phyloP scores from a whole-genome alignment of 148 eudicot species.

The Suaeda aralocaspica region DNA sequence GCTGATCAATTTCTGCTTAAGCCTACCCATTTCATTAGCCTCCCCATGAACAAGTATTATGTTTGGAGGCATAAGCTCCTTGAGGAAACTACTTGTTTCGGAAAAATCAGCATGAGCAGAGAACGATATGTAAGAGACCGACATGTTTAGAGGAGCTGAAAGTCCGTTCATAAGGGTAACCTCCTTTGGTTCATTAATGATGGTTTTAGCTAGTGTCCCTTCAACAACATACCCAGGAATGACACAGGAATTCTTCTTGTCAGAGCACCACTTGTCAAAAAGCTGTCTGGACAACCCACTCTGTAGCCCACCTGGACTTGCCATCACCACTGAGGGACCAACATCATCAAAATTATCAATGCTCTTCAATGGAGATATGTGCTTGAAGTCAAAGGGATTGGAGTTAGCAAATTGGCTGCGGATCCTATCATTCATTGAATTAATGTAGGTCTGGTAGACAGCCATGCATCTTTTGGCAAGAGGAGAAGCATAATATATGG shows the following conservation, averaged over 20 bases:
- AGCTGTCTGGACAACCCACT: slow-evolving; percentile 92
- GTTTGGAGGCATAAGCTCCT: slow-evolving; percentile 93
- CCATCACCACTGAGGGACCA: slow-evolving; percentile 94
- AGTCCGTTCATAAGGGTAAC: slow-evolving; percentile 84
- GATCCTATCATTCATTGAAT: slow-evolving; percentile 89
- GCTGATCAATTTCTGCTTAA: slow-evolving; percentile 69
- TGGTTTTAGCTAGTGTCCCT: slow-evolving; percentile 86
- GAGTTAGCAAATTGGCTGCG: slow-evolving; percentile 79
- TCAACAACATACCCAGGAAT: slow-evolving; percentile 92
- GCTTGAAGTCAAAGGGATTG: slow-evolving; percentile 88
- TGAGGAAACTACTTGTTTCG: slow-evolving; percentile 75
- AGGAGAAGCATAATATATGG: slow-evolving; percentile 94
- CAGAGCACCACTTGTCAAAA: slow-evolving; percentile 87
- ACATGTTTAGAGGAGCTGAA: slow-evolving; percentile 78
- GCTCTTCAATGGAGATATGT: slow-evolving; percentile 71
- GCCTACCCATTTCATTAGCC: slow-evolving; percentile 92
- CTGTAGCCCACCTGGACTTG: slow-evolving; percentile 84
- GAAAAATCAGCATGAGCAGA: slow-evolving; percentile 94
- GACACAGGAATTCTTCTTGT: slow-evolving; percentile 84
- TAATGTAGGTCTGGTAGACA: slow-evolving; percentile 92
- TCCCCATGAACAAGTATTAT: slow-evolving; percentile 89
- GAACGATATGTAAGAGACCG: slow-evolving; percentile 85
- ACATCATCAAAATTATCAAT: slow-evolving; percentile 75
- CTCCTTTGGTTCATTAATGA: slow-evolving; percentile 87
- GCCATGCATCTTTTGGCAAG: slow-evolving; percentile 92